Evolutionary conservation across 768 basidiomycete genomes (phyloP).

Genomic region (Leucogyrophana mollusca): DNA sequence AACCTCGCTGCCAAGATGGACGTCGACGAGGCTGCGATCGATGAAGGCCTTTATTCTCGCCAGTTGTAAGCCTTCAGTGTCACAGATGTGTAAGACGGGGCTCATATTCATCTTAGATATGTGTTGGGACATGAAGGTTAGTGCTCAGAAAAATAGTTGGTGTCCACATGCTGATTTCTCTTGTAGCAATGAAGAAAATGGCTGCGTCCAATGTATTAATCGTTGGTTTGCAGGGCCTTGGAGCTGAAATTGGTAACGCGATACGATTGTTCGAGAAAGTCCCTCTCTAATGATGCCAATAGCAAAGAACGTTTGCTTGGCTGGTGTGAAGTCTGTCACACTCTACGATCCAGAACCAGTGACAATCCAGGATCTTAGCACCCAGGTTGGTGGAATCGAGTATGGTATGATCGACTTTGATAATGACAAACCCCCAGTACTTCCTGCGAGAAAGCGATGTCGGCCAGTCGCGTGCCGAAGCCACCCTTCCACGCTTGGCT

Average conservation of each 20-base stretch:
- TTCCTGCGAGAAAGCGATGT: slow-evolving; percentile 88
- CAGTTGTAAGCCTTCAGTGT: slow-evolving; percentile 66
- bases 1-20: slow-evolving; percentile 64
- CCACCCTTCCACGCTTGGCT: slow-evolving; percentile 83
- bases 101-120: slow-evolving; percentile 54
- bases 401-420: background rate
- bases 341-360: slow-evolving; percentile 92
- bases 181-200: slow-evolving; percentile 98
- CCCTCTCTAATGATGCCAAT: slow-evolving; percentile 16
- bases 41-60: slow-evolving; percentile 91
- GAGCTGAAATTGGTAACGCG: slow-evolving; percentile 86
- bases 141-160: slow-evolving; percentile 5
- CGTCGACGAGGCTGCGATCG: slow-evolving; percentile 83
- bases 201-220: slow-evolving; percentile 93
- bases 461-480: slow-evolving; percentile 84
- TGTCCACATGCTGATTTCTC: slow-evolving; percentile 9
- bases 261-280: slow-evolving; percentile 1
- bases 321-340: slow-evolving; percentile 97
- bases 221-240: slow-evolving; percentile 88
- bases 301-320: slow-evolving; percentile 93
- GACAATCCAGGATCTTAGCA: slow-evolving; percentile 84
- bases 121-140: slow-evolving; percentile 96
- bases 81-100: slow-evolving; percentile 14
- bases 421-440: slow-evolving; percentile 55
- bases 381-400: slow-evolving; percentile 61